Percentiles rank a stretch among this genome's conserved stretches.
These are phyloP conservation scores for Saccharomycopsis sp. DNA, from an alignment of 805 yeast species.

Conservation along the genomic window DNA sequence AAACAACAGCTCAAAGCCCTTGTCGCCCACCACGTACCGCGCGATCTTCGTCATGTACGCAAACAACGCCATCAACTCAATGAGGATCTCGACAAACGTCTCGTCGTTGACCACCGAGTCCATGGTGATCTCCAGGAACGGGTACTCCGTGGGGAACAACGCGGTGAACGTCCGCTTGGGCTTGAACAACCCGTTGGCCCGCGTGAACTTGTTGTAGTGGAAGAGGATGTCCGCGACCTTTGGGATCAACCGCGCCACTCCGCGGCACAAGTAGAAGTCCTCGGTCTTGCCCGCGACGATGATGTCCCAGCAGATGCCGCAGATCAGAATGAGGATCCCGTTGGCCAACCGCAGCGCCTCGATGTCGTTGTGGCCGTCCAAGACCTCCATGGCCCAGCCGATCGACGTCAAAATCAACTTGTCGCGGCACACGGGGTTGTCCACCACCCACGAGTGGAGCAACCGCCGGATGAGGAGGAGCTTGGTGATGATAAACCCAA, in stretches of 20 bases:
- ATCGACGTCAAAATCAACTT: slow-evolving; percentile 41
- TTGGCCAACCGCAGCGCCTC: slow-evolving; percentile 61
- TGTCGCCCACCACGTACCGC: slow-evolving; percentile 33
- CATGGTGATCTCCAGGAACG: slow-evolving; percentile 56
- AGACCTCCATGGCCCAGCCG: slow-evolving; percentile 53
- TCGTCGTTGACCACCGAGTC: slow-evolving; percentile 72
- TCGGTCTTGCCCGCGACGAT: slow-evolving; percentile 29
- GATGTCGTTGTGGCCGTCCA: slow-evolving; percentile 40
- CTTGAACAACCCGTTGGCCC: slow-evolving; percentile 35
- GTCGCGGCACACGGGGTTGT: slow-evolving; percentile 28
- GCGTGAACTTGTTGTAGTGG: slow-evolving; percentile 44
- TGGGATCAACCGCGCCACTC: slow-evolving; percentile 48
- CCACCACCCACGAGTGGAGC: slow-evolving; percentile 34
- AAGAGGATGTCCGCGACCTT: slow-evolving; percentile 44
- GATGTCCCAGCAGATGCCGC: slow-evolving; percentile 34
- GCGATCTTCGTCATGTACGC: slow-evolving; percentile 49
- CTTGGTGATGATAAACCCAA: slow-evolving; percentile 49
- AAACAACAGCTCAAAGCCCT: slow-evolving; percentile 39
- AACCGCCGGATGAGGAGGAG: slow-evolving; percentile 54
- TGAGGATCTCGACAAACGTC: slow-evolving; percentile 58
- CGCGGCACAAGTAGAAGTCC: slow-evolving; percentile 36
- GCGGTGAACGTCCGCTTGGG: slow-evolving; percentile 60
- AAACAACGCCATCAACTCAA: slow-evolving; percentile 62
- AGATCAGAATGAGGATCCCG: slow-evolving; percentile 47
- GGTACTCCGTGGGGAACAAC: slow-evolving; percentile 62